phyloP scores from a whole-genome alignment of 2,329 filamentous ascomycete genomes.

The Penicillium sp. region DNA sequence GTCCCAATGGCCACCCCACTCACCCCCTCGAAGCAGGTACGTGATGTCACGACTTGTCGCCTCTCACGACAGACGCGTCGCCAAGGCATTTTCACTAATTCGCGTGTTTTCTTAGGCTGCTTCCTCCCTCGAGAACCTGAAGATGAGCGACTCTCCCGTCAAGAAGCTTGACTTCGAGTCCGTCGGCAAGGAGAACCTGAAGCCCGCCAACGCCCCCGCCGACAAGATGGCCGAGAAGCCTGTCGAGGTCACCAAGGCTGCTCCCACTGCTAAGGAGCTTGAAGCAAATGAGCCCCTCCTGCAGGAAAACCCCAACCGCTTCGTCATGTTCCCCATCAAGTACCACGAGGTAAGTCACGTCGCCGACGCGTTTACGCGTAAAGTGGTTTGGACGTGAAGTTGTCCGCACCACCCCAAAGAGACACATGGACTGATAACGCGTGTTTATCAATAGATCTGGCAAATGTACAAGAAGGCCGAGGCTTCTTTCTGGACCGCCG shows the following conservation, averaged over 20 bases:
- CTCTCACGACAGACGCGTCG: constrained; percentile 37
- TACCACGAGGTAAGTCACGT: constrained; percentile 89
- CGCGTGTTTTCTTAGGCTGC: constrained; percentile 67
- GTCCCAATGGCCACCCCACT: constrained; percentile 73
- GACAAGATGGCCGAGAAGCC: constrained; percentile 58
- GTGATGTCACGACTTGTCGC: constrained; percentile 47
- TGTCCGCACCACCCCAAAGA: constrained; percentile 7
- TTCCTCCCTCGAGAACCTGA: constrained; percentile 82
- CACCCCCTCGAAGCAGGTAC: constrained; percentile 74
- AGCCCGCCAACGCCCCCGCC: constrained; percentile 58
- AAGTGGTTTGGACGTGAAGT: constrained; percentile 53
- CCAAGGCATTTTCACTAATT: constrained; percentile 41
- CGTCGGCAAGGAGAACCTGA: constrained; percentile 79
- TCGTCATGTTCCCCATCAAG: constrained; percentile 98
- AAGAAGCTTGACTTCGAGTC: constrained; percentile 84
- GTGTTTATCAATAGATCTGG: constrained; percentile 73
- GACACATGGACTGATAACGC: constrained; percentile 15
- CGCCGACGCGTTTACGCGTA: constrained; percentile 67
- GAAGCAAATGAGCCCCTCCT: constrained; percentile 89
- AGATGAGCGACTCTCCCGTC: constrained; percentile 82
- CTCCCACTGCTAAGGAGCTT: constrained; percentile 63
- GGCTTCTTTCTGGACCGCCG: constrained; percentile 99
- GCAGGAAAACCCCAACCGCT: constrained; percentile 92
- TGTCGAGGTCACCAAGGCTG: constrained; percentile 46
- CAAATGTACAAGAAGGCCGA: constrained; percentile 99